phyloP scores from a whole-genome alignment of 108 stramenopile genomes.

The Discostella stelligeroides region DNA sequence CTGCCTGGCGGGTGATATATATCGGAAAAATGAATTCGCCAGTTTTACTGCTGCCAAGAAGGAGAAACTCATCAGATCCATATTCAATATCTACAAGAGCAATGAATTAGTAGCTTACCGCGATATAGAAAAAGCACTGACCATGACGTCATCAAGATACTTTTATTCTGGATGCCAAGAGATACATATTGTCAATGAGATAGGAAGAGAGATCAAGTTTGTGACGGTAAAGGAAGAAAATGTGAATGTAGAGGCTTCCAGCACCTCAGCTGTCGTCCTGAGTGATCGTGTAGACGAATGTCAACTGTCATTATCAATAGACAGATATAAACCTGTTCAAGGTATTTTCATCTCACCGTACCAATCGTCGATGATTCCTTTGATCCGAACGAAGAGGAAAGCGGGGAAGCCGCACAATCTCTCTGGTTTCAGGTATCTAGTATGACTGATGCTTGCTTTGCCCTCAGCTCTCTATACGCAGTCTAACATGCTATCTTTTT shows the following conservation, averaged over 20 bases:
- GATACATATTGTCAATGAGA: constrained; percentile 21
- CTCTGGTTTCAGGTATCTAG: constrained; percentile 35
- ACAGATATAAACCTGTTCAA: constrained; percentile 26
- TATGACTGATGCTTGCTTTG: not conserved
- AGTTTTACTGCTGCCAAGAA: not conserved
- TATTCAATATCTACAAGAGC: not conserved
- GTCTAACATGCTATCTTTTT: not conserved
- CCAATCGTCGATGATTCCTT: constrained; percentile 41
- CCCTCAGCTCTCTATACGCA: not conserved
- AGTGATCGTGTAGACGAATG: not conserved
- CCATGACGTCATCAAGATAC: not conserved
- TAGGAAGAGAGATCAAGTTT: constrained; percentile 22
- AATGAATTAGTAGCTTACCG: constrained; percentile 6
- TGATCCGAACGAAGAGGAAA: constrained; percentile 16
- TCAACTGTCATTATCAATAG: constrained; percentile 15
- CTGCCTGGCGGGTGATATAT: not conserved
- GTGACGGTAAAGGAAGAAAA: constrained; percentile 10
- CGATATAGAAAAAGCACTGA: not conserved
- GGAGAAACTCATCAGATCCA: not conserved
- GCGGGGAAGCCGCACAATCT: constrained; percentile 6
- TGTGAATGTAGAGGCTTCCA: constrained; percentile 7
- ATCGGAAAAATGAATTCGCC: constrained; percentile 4
- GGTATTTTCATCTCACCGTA: constrained; percentile 21
- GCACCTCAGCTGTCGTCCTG: constrained; percentile 9
- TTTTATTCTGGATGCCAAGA: constrained; percentile 26